Conservation (phyloP, 164 flowering plant genomes). For the Paratinospora sagittata region DNA sequence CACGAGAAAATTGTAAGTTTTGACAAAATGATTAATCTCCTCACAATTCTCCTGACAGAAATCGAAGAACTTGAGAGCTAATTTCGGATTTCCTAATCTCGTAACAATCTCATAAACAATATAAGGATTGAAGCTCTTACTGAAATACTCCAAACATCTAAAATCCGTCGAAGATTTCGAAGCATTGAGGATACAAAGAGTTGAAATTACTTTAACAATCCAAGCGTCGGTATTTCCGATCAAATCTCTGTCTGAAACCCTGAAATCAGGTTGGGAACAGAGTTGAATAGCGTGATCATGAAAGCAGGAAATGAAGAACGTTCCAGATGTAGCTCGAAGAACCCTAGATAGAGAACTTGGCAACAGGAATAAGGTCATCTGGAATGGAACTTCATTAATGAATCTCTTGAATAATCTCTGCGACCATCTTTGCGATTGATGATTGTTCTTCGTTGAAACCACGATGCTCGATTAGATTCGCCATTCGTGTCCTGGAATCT, state of each 20-base stretch:
- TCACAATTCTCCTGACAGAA: conserved; percentile 35
- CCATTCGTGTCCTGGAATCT: neutral
- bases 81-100: conserved; percentile 30
- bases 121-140: conserved; percentile 35
- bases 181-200: conserved; percentile 11
- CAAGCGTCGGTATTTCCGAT: conserved; percentile 17
- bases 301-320: neutral
- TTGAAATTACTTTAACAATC: conserved; percentile 27
- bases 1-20: conserved; percentile 45
- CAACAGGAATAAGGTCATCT: conserved; percentile 12
- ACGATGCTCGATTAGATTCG: neutral
- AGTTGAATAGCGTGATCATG: conserved; percentile 10
- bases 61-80: conserved; percentile 48
- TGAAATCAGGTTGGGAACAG: neutral
- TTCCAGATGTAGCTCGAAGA: conserved; percentile 6
- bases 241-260: conserved; percentile 1
- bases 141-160: conserved; percentile 24
- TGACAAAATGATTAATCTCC: conserved; percentile 31
- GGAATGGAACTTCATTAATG: conserved; percentile 17
- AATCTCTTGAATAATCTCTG: conserved; percentile 5
- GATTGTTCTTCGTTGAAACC: neutral
- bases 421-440: neutral
- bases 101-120: conserved; percentile 43
- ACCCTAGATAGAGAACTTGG: conserved; percentile 8
- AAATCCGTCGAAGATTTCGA: conserved; percentile 2